A percentile compares a stretch with the other conserved stretches of the same genome.
Conservation (phyloP, 2,329 filamentous ascomycete species). For the Westerdykella ornata region DNA sequence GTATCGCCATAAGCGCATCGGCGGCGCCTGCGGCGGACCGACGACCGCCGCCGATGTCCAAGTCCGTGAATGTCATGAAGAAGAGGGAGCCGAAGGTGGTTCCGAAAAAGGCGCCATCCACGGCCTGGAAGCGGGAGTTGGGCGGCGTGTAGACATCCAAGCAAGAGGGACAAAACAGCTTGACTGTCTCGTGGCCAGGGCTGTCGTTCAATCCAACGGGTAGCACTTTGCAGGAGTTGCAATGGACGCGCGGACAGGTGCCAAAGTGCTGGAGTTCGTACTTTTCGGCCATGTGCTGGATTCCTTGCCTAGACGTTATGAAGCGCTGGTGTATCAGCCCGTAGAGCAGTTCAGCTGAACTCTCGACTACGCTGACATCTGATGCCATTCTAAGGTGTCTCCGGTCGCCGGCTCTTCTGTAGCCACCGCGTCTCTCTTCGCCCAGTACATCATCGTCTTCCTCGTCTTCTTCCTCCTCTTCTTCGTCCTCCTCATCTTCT, state of each 20-base stretch:
- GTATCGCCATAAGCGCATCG: slow-evolving; percentile 31
- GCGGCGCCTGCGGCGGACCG: slow-evolving; percentile 39
- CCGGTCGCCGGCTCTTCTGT: slow-evolving; percentile 45
- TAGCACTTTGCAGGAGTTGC: slow-evolving; percentile 80
- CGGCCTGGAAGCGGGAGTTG: slow-evolving; percentile 93
- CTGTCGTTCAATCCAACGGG: slow-evolving; percentile 93
- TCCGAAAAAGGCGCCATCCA: slow-evolving; percentile 96
- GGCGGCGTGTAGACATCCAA: slow-evolving; percentile 95
- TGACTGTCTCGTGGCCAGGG: slow-evolving; percentile 93
- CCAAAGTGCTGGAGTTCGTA: slow-evolving; percentile 97
- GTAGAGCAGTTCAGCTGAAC: slow-evolving; percentile 95
- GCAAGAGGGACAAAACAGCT: slow-evolving; percentile 95
- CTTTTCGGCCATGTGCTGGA: slow-evolving; percentile 99
- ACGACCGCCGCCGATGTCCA: slow-evolving; percentile 64
- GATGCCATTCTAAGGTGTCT: slow-evolving; percentile 82
- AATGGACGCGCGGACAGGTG: slow-evolving; percentile 88
- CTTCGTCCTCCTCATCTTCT: slow-evolving; percentile 81
- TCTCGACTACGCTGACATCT: slow-evolving; percentile 92
- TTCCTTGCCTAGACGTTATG: slow-evolving; percentile 91
- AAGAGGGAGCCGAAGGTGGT: slow-evolving; percentile 96
- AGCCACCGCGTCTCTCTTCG: slow-evolving; percentile 53
- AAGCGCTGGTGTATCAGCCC: slow-evolving; percentile 97
- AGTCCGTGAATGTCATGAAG: slow-evolving; percentile 96
- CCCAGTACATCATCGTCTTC: slow-evolving; percentile 46
- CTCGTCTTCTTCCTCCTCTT: slow-evolving; percentile 61